Percentiles rank a stretch among this genome's conserved stretches.
Evolutionary conservation across 495 filamentous ascomycete species (phyloP).

Genomic region (Aspergillus heteromorphus): DNA sequence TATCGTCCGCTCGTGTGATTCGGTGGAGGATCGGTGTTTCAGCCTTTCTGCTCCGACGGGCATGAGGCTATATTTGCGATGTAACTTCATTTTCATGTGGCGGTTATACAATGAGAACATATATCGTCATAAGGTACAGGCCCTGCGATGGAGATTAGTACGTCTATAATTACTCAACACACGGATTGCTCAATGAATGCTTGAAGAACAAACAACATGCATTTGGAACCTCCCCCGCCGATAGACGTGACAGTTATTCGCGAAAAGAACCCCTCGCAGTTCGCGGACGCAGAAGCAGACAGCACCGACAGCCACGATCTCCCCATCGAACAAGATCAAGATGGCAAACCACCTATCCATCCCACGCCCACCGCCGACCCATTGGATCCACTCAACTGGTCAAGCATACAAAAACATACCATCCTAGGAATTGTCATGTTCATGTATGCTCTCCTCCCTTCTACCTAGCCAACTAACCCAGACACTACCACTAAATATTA

Average conservation of each 20-base stretch:
- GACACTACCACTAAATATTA: too few species aligned
- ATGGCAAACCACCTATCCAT: conserved; percentile 37
- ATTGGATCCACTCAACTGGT: conserved; percentile 58
- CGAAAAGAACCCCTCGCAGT: conserved; percentile 2
- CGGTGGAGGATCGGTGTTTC: neutral
- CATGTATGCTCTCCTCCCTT: conserved; percentile 31
- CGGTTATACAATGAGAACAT: neutral
- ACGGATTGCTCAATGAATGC: too few species aligned
- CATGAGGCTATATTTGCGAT: neutral
- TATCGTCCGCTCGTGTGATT: conserved; percentile 14
- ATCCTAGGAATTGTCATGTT: conserved; percentile 55
- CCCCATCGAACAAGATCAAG: conserved; percentile 21
- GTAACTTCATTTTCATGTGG: neutral
- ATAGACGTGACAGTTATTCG: neutral
- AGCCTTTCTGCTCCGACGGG: neutral
- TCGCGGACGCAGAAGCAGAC: too few species aligned
- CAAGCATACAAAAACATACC: conserved; percentile 41
- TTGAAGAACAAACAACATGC: too few species aligned
- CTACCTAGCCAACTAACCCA: neutral
- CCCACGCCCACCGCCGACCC: conserved; percentile 49
- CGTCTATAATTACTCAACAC: too few species aligned
- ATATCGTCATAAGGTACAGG: neutral
- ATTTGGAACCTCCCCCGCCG: neutral
- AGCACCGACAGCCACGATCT: conserved; percentile 12
- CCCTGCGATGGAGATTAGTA: too few species aligned